Conservation (phyloP, 2,329 filamentous ascomycete species). For the Aspergillus eucalypticola region DNA sequence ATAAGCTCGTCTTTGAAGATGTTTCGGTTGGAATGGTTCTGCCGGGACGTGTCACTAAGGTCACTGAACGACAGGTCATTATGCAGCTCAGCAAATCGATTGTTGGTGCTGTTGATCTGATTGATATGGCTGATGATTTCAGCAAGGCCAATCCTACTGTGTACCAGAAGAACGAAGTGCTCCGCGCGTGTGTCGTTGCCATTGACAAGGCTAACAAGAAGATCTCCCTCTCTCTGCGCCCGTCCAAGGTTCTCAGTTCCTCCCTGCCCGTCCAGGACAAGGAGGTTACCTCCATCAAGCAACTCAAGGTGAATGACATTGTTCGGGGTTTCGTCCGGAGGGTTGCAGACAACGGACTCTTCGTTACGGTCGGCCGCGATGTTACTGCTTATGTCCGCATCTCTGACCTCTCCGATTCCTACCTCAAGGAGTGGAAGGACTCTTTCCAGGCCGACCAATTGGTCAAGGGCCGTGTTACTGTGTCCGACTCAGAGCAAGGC, state of each 20-base stretch:
- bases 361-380: constrained; percentile 78
- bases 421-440: constrained; percentile 93
- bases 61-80: constrained; percentile 78
- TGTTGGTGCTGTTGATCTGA: constrained; percentile 75
- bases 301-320: constrained; percentile 74
- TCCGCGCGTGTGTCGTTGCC: constrained; percentile 81
- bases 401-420: constrained; percentile 84
- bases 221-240: constrained; percentile 75
- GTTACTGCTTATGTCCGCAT: constrained; percentile 82
- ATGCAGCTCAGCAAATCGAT: constrained; percentile 81
- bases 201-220: constrained; percentile 84
- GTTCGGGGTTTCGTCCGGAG: constrained; percentile 91
- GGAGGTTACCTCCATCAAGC: constrained; percentile 70
- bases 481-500: constrained; percentile 66
- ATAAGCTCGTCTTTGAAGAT: constrained; percentile 66
- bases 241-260: constrained; percentile 86
- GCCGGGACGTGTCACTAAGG: constrained; percentile 79
- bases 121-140: constrained; percentile 86
- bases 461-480: constrained; percentile 80
- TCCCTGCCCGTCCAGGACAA: constrained; percentile 76
- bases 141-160: constrained; percentile 72
- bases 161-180: constrained; percentile 79
- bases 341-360: constrained; percentile 84
- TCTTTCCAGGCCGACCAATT: constrained; percentile 85
- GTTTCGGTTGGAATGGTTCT: constrained; percentile 79